phyloP scores from a whole-genome alignment of 1,284 basidiomycete species.

The Ustilago xerochloae region DNA sequence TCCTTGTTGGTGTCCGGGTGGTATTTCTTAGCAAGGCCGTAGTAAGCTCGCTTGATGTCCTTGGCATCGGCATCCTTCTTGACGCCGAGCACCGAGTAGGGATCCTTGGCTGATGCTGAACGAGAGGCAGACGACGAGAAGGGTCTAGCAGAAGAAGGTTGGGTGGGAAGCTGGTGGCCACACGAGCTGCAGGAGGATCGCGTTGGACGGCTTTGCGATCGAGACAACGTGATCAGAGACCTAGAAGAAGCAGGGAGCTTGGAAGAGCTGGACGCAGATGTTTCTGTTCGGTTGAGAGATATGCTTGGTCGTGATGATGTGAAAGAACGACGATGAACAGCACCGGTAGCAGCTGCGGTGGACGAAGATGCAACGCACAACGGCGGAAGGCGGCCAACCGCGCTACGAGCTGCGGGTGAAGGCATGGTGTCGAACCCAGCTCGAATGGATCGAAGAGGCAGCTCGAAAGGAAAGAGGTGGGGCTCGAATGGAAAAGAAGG shows the following conservation, averaged over 20 bases:
- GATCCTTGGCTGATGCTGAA: slow-evolving; percentile 76
- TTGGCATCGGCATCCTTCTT: slow-evolving; percentile 82
- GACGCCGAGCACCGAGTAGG: slow-evolving; percentile 90
- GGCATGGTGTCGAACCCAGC: slow-evolving; percentile 18
- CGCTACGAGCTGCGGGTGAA: slow-evolving; percentile 28
- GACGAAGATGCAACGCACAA: slow-evolving; percentile 24
- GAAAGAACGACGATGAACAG: slow-evolving; percentile 13
- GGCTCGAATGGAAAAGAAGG: background rate
- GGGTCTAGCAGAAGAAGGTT: slow-evolving; percentile 2
- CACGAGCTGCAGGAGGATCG: slow-evolving; percentile 24
- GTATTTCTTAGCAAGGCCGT: slow-evolving; percentile 96
- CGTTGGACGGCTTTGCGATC: slow-evolving; percentile 2
- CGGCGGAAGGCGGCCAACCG: slow-evolving; percentile 25
- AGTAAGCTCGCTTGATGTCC: slow-evolving; percentile 98
- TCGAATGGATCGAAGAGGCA: no score
- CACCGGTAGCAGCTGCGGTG: slow-evolving; percentile 4
- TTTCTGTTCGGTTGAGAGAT: background rate
- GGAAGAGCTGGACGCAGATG: slow-evolving; percentile 7
- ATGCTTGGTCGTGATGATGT: slow-evolving; percentile 6
- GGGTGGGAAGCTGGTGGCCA: slow-evolving; percentile 6
- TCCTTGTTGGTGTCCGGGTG: slow-evolving; percentile 98
- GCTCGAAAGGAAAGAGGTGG: no score
- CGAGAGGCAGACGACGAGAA: slow-evolving; percentile 23
- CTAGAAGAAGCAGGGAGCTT: slow-evolving; percentile 23
- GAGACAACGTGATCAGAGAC: slow-evolving; percentile 33